These are phyloP conservation scores for Zychaea mexicana DNA, from an alignment of 371 early-diverging fungal genomes.

Conservation along the genomic window DNA sequence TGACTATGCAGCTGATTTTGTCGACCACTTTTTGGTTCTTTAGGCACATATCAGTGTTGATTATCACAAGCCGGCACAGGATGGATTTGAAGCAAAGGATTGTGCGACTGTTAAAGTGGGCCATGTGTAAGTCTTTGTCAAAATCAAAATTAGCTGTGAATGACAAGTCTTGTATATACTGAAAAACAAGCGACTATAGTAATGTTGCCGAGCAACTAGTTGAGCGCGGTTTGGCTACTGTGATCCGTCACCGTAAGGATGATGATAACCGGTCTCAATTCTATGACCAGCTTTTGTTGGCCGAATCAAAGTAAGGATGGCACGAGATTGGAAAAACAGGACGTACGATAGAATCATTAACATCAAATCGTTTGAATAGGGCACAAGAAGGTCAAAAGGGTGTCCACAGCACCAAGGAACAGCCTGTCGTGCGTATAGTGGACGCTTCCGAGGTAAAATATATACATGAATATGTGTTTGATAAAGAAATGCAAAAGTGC, in stretches of 20 bases:
- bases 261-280: slow-evolving; percentile 86
- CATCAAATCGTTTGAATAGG: slow-evolving; percentile 11
- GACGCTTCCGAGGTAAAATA: slow-evolving; percentile 69
- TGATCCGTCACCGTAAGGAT: slow-evolving; percentile 84
- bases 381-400: slow-evolving; percentile 77
- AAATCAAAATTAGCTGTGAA: neutral
- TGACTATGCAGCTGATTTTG: neutral
- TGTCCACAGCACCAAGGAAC: slow-evolving; percentile 78
- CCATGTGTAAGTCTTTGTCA: slow-evolving; percentile 28
- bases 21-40: neutral
- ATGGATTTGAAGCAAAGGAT: slow-evolving; percentile 85
- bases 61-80: slow-evolving; percentile 87
- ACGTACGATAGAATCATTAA: neutral
- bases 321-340: neutral
- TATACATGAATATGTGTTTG: neutral
- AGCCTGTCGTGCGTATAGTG: slow-evolving; percentile 64
- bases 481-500: neutral
- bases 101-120: slow-evolving; percentile 83
- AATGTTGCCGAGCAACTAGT: slow-evolving; percentile 84
- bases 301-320: slow-evolving; percentile 68
- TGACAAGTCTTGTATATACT: no score
- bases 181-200: slow-evolving; percentile 7
- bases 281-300: slow-evolving; percentile 85
- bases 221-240: slow-evolving; percentile 78
- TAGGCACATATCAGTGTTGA: slow-evolving; percentile 80